phyloP scores from a whole-genome alignment of 352 stramenopile species.

The Phytophthora melonis region DNA sequence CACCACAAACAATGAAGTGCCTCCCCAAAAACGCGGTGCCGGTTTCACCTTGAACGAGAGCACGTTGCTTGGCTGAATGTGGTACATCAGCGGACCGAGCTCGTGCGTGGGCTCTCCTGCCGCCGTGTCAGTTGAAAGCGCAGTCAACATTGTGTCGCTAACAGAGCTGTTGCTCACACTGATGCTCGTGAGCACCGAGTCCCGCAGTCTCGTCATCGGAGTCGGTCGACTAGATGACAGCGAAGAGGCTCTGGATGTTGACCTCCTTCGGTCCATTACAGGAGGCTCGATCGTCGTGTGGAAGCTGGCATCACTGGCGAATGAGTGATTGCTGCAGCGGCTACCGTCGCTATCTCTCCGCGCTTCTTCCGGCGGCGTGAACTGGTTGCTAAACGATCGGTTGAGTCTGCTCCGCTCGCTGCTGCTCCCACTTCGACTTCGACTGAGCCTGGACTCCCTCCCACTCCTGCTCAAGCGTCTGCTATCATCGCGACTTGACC shows the following conservation, averaged over 20 bases:
- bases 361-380: constrained; percentile 24
- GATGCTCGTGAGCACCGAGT: constrained; percentile 33
- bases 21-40: constrained; percentile 42
- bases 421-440: constrained; percentile 21
- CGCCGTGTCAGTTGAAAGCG: constrained; percentile 26
- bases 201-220: constrained; percentile 9
- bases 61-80: constrained; percentile 53
- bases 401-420: constrained; percentile 10
- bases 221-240: constrained; percentile 13
- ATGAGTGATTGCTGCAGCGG: constrained; percentile 26
- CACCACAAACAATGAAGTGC: constrained; percentile 65
- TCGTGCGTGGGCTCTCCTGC: constrained; percentile 14
- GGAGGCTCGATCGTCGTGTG: constrained; percentile 15
- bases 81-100: constrained; percentile 42
- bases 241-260: constrained; percentile 12
- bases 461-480: constrained; percentile 34
- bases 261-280: constrained; percentile 4
- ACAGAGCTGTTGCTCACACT: constrained; percentile 35
- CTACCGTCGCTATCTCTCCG: constrained; percentile 8
- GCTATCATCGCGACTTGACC: constrained; percentile 28
- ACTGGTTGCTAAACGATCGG: constrained; percentile 32
- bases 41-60: constrained; percentile 55
- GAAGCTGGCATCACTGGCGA: constrained; percentile 37
- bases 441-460: constrained; percentile 21
- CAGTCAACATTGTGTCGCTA: constrained; percentile 42